phyloP scores from a whole-genome alignment of 2,329 filamentous ascomycete genomes.

The Talaromyces albobiverticillius region DNA sequence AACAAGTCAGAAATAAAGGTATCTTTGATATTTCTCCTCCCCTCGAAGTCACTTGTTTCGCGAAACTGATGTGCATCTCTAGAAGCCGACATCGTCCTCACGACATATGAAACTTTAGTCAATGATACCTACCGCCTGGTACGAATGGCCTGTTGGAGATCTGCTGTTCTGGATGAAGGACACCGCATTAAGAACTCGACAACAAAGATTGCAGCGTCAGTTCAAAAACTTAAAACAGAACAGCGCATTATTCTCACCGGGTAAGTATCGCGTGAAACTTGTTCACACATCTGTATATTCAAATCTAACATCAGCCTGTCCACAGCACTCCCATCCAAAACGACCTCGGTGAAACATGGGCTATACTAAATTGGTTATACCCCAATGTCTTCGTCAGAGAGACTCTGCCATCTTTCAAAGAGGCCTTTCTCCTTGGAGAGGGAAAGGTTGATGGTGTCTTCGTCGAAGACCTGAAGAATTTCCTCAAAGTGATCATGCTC shows the following conservation, averaged over 20 bases:
- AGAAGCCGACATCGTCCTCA: conserved; percentile 40
- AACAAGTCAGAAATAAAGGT: conserved; percentile 12
- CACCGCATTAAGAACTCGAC: conserved; percentile 53
- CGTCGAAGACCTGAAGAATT: conserved; percentile 50
- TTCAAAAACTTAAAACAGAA: conserved; percentile 46
- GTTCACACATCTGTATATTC: conserved; percentile 60
- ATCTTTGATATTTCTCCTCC: background rate
- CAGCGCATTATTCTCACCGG: conserved; percentile 52
- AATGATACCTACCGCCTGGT: conserved; percentile 50
- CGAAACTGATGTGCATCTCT: background rate
- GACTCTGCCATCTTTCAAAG: conserved; percentile 51
- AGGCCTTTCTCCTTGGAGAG: conserved; percentile 55
- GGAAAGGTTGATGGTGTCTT: conserved; percentile 54
- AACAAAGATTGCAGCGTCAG: conserved; percentile 40
- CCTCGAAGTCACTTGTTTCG: background rate
- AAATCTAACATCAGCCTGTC: conserved; percentile 26
- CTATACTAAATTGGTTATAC: conserved; percentile 56
- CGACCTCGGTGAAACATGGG: conserved; percentile 57
- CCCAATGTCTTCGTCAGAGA: conserved; percentile 56
- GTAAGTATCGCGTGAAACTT: conserved; percentile 10
- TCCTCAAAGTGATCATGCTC: conserved; percentile 59
- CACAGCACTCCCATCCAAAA: conserved; percentile 56
- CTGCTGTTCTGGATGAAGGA: conserved; percentile 54
- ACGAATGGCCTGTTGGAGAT: conserved; percentile 51
- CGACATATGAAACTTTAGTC: conserved; percentile 50